These are phyloP conservation scores for Pythium utonaiense DNA, from an alignment of 352 stramenopile species.

Conservation along the genomic window DNA sequence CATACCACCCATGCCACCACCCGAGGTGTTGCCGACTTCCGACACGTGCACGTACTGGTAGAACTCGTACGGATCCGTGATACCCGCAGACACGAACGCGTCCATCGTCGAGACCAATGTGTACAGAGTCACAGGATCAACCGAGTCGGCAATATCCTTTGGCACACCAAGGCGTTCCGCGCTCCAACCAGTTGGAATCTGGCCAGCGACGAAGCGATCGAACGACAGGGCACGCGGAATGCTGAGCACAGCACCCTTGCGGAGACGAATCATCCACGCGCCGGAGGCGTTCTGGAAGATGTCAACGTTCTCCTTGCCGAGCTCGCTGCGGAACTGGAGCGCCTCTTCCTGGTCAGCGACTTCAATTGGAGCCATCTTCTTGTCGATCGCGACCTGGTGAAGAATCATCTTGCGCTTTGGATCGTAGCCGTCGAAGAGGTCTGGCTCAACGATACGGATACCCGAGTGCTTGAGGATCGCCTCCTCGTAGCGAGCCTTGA, in stretches of 20 bases:
- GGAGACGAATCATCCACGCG: conserved; percentile 81
- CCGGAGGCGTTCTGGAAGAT: conserved; percentile 67
- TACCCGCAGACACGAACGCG: conserved; percentile 66
- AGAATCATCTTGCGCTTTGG: conserved; percentile 85
- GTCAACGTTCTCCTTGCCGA: conserved; percentile 82
- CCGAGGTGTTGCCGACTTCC: conserved; percentile 83
- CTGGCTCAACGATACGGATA: conserved; percentile 84
- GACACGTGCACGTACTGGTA: conserved; percentile 90
- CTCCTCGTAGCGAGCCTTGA: conserved; percentile 84
- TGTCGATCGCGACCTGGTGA: conserved; percentile 86
- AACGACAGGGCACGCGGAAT: conserved; percentile 80
- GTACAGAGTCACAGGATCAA: conserved; percentile 82
- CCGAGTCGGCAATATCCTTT: conserved; percentile 73
- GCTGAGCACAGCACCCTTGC: conserved; percentile 77
- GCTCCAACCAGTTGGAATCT: conserved; percentile 88
- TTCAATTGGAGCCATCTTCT: conserved; percentile 87
- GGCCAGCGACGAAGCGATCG: conserved; percentile 82
- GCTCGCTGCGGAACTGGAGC: conserved; percentile 71
- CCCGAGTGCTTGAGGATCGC: conserved; percentile 72
- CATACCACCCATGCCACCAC: conserved; percentile 82
- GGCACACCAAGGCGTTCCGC: conserved; percentile 75
- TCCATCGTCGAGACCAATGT: conserved; percentile 76
- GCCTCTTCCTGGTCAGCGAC: conserved; percentile 80
- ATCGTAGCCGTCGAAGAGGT: conserved; percentile 87
- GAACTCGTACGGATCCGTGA: conserved; percentile 90